These are phyloP conservation scores for Lodderomyces margitis DNA, from an alignment of 1,139 yeast species.

Conservation along the genomic window DNA sequence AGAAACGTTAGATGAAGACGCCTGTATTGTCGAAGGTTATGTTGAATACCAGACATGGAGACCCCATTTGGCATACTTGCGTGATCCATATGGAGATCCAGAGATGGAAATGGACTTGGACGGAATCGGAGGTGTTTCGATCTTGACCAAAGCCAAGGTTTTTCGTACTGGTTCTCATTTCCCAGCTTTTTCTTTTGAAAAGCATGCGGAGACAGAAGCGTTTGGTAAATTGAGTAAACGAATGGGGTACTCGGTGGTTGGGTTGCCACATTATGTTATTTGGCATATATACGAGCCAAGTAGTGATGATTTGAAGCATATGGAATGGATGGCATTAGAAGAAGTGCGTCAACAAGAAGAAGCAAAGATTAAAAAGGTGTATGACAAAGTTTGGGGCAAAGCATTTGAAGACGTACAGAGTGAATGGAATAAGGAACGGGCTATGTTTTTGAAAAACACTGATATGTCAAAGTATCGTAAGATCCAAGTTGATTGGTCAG, in stretches of 20 bases:
- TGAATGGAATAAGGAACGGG: conserved; percentile 68
- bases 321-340: conserved; percentile 97
- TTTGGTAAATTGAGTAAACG: conserved; percentile 81
- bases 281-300: conserved; percentile 95
- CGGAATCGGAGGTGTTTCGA: conserved; percentile 90
- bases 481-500: conserved; percentile 67
- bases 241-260: conserved; percentile 80
- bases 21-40: conserved; percentile 88
- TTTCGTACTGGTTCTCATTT: conserved; percentile 81
- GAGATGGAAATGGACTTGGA: conserved; percentile 85
- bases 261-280: conserved; percentile 84
- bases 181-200: conserved; percentile 87
- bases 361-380: conserved; percentile 61
- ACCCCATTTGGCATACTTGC: conserved; percentile 81
- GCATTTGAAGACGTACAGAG: conserved; percentile 74
- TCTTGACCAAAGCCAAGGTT: conserved; percentile 74
- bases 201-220: conserved; percentile 93
- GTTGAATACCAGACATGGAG: conserved; percentile 93
- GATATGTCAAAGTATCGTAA: conserved; percentile 53
- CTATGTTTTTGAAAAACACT: conserved; percentile 67
- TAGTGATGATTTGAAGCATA: conserved; percentile 80
- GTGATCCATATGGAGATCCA: conserved; percentile 85
- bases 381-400: conserved; percentile 70
- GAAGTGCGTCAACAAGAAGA: conserved; percentile 74
- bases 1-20: conserved; percentile 74